Evolutionary conservation across 2,329 filamentous ascomycete species (phyloP), one percentile per base, ranked within the genome.

Genomic region (Dendrostoma leiphaemia): DNA sequence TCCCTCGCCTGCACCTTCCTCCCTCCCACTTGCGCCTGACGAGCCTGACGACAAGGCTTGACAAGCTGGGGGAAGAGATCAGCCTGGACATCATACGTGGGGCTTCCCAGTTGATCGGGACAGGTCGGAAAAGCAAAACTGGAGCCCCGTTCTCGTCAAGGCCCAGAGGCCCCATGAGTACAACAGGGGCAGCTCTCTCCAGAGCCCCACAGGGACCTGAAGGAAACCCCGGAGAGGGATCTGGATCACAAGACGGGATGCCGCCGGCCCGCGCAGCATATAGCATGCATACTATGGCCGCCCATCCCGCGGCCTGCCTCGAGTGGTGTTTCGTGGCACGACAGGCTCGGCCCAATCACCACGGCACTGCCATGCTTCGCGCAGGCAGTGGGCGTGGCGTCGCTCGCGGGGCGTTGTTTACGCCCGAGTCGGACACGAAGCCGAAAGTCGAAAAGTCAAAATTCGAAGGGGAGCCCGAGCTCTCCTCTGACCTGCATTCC

Each of bases 101-200:
- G 19, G 44, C 44, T 29, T 12, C 34, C 44, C 44, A 46, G 19
- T 13, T 19, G 44, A 21, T 32, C 44, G 44, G 44, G 44, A 46
- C 44, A 46, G 44, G 44, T 46, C 44, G 44, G 44, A 46, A 46
- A 31, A 29, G 8, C 17, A 46, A 46, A 46, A 46, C 29, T 32
- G 28, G 44, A 46, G 28, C 29, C 29, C 17, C 4, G 17, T 15
- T 15, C 19, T 46, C 28, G 44, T 21, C 26, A 24, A 17, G 19
- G 6, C 17, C 35, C 19, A 40, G 13, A 13, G 12, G 37, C 15
- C 17, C 35, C 19, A 40, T 24, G 19, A 12, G 37, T 15, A 41
- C 6, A 24, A 21, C 17, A 19, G 17, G 17, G 17, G 17, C 6
- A 38, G 17, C n/a, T 32, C 31, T 10, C 10, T 12, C 31, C 31